phyloP scores from a whole-genome alignment of 2,329 filamentous ascomycete species.

The Neocucurbitaria cava region DNA sequence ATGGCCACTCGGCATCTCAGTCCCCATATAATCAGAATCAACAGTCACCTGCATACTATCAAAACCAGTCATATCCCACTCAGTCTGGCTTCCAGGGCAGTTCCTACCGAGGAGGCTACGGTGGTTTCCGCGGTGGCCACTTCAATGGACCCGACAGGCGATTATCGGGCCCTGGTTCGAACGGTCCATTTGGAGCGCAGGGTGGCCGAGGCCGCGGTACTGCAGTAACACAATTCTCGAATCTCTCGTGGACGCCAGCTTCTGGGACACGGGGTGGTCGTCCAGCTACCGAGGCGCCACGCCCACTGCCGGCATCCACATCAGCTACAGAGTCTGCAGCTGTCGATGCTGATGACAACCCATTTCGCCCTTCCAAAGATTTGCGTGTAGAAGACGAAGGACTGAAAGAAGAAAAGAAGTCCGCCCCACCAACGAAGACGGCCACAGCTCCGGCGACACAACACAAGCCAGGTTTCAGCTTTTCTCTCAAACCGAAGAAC shows the following conservation, averaged over 20 bases:
- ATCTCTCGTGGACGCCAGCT: slow-evolving; percentile 74
- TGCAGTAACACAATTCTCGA: slow-evolving; percentile 62
- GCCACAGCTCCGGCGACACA: slow-evolving; percentile 60
- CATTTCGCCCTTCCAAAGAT: slow-evolving; percentile 70
- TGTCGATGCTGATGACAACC: slow-evolving; percentile 64
- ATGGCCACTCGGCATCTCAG: slow-evolving; percentile 64
- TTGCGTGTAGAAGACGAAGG: slow-evolving; percentile 69
- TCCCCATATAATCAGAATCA: slow-evolving; percentile 60
- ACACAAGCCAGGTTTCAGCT: slow-evolving; percentile 72
- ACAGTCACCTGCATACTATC: slow-evolving; percentile 55
- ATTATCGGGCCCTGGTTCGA: slow-evolving; percentile 52
- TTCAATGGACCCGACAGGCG: slow-evolving; percentile 51
- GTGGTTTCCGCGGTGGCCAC: slow-evolving; percentile 66
- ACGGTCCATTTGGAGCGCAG: slow-evolving; percentile 48
- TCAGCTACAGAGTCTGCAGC: slow-evolving; percentile 34
- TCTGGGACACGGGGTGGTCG: slow-evolving; percentile 62
- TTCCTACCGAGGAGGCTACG: slow-evolving; percentile 60
- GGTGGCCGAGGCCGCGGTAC: slow-evolving; percentile 62
- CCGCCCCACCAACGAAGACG: slow-evolving; percentile 61
- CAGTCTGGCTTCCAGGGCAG: slow-evolving; percentile 58
- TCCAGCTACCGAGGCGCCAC: slow-evolving; percentile 48
- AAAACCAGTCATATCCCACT: slow-evolving; percentile 60
- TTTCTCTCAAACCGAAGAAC: slow-evolving; percentile 82
- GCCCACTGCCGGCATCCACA: slow-evolving; percentile 27
- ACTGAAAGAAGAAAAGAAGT: slow-evolving; percentile 58